Evolutionary conservation across 345 rosid species (phyloP), one percentile per base, ranked within the genome.

Genomic region (Gossypium raimondii): DNA sequence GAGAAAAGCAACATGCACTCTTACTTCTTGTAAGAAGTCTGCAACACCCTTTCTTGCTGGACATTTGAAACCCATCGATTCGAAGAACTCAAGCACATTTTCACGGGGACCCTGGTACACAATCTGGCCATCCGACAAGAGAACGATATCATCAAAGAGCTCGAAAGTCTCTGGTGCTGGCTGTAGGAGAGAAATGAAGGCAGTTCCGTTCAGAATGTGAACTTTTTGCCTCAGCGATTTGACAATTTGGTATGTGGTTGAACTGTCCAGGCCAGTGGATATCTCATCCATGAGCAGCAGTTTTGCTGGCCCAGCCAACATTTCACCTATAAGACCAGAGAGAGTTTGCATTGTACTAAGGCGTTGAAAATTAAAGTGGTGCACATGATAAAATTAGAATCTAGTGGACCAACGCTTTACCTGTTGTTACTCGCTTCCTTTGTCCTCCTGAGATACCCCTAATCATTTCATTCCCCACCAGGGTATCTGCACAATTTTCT

Each of bases 1-100:
- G 17, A 59, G 2, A 44, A 73, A 57, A 73, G 47, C 51, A 18
- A 25, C 14, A 22, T 44, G 52, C 25, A 22, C 43, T 52, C 88
- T 65, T 84, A 93, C 94, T 80, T 93, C 98, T 72, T 91, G 98
- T 67, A 93, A 83, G 82, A 88, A 93, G 76, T 93, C 97, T 22
- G 98, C 93, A 10, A 84, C 89, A 5, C 89, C 92, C 79, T 93
- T 91, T 78, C 98, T 89, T 34, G 85, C 88, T 1, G 93, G 97
- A 79, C 97, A 91, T 55, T 59, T 81, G 71, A 93, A 91, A 29
- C 98, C 94, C 84, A 82, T 74, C 0, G 84, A 82, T 74, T 87
- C 86, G 48, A 93, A 91, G 78, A 93, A 93, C 14, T 81, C 89
- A 3, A 91, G 85, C 34, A 85, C 86, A 44, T 81, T 73, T 43